Evolutionary conservation across 805 yeast species (phyloP), one percentile per base, ranked within the genome.

Genomic region (Schizosaccharomyces cryophilus): DNA sequence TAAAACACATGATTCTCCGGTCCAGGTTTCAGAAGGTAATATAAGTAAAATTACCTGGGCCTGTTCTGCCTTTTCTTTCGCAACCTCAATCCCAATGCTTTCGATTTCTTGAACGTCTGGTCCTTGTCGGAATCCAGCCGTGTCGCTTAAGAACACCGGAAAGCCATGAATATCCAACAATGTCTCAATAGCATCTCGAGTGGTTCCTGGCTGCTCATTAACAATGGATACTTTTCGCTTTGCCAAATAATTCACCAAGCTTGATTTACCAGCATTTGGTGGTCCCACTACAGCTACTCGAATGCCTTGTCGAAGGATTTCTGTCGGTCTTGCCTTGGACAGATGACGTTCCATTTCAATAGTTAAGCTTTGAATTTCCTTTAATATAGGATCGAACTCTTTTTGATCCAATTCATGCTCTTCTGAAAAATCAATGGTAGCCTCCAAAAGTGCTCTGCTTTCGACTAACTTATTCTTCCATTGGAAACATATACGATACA

Each of bases 181-280:
- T 1, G 87, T 79, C 65, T 88, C 94, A 29, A 93, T 78, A 0
- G 86, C 73, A 67, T 93, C 98, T 66, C 98, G 76, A 0, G 98
- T 93, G 0, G 98, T 93, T 0, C 98, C 98, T 1, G 95, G 95
- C 4, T 85, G 79, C 47, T 81, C 81, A 68, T 96, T 87, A 0
- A 93, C 97, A 47, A 93, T 87, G 0, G 96, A 94, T 19, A 87
- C 84, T 26, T 88, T 94, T 26, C 84, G 79, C 62, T 82, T 77
- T 0, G 89, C 87, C 6, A 93, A 70, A n/a, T 72, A 67, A 67
- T 93, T 93, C 60, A 93, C 70, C 11, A 93, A 71, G 0, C 95
- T 86, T 2, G 96, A 88, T 69, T 93, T 93, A 0, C 98, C 98
- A 0, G 95, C 96, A 70, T 93, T 93, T 1, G 98, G 96, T 5